phyloP scores from a whole-genome alignment of 768 basidiomycete genomes.

The Pleurotus pulmonarius region DNA sequence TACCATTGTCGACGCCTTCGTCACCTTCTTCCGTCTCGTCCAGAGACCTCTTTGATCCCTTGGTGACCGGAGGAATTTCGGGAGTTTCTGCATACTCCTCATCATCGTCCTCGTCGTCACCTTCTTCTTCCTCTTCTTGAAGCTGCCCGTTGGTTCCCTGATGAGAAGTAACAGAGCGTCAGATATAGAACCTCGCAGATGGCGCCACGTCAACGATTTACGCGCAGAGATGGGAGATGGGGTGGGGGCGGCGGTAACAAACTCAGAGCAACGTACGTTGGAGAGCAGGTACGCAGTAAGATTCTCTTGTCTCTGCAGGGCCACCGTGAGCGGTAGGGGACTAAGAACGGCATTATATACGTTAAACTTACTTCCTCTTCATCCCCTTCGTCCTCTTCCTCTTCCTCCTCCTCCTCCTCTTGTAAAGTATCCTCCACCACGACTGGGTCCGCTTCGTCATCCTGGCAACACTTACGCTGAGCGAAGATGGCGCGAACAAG shows the following conservation, averaged over 20 bases:
- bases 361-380: constrained; percentile 16
- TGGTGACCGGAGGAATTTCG: constrained; percentile 21
- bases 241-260: not conserved
- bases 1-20: constrained; percentile 24
- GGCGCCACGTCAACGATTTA: not conserved
- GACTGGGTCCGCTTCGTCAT: not conserved
- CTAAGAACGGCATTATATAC: no score
- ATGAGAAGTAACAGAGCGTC: not conserved
- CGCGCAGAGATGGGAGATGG: not conserved
- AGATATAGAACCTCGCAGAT: not conserved
- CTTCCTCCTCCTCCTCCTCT: constrained; percentile 23
- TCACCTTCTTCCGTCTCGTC: constrained; percentile 12
- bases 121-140: constrained; percentile 15
- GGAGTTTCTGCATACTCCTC: constrained; percentile 19
- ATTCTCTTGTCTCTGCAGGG: not conserved
- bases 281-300: constrained; percentile 5
- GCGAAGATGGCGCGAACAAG: not conserved
- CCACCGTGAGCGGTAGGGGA: not conserved
- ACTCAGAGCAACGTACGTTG: not conserved
- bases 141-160: not conserved
- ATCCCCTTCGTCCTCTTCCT: constrained; percentile 24
- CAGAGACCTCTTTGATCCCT: constrained; percentile 31
- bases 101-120: constrained; percentile 24
- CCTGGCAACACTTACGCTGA: constrained; percentile 1
- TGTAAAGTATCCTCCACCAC: constrained; percentile 27